Conservation (phyloP, 2,329 filamentous ascomycete genomes). For the Botrytis hyacinthi region DNA sequence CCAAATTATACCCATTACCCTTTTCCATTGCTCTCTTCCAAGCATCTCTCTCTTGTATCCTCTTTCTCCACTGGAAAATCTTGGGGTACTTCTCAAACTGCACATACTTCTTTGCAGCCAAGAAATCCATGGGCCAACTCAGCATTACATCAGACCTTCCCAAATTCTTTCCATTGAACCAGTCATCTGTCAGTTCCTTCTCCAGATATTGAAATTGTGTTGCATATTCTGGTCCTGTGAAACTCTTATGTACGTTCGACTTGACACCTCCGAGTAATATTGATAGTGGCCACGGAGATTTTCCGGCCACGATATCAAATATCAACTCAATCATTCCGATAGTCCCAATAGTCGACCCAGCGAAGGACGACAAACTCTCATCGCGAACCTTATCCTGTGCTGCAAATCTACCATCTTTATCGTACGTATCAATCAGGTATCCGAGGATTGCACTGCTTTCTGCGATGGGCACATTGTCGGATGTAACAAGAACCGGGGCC, state of each 20-base stretch:
- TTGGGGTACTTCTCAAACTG: constrained; percentile 38
- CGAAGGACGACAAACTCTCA: constrained; percentile 32
- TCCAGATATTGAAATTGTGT: constrained; percentile 31
- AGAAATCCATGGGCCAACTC: constrained; percentile 40
- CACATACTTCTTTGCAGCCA: constrained; percentile 36
- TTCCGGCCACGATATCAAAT: constrained; percentile 12
- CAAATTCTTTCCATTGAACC: constrained; percentile 37
- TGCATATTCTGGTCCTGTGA: constrained; percentile 30
- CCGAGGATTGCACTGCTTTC: constrained; percentile 38
- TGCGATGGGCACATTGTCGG: constrained; percentile 31
- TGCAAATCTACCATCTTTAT: constrained; percentile 35
- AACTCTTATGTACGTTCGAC: constrained; percentile 25
- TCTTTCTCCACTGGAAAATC: constrained; percentile 38
- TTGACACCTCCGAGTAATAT: constrained; percentile 27
- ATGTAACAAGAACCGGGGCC: constrained; percentile 64
- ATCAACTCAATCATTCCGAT: constrained; percentile 13
- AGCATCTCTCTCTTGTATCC: constrained; percentile 34
- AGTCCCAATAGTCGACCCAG: constrained; percentile 11
- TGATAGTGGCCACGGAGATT: constrained; percentile 33
- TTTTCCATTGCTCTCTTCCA: constrained; percentile 39
- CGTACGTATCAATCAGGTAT: constrained; percentile 39
- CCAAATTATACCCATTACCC: constrained; percentile 39
- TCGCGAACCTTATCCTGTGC: constrained; percentile 36
- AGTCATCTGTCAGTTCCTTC: constrained; percentile 32
- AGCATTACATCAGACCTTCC: constrained; percentile 41